Base-by-base conservation (phyloP, 2,329 filamentous ascomycete genomes). In the Aspergillus ochraceus region DNA sequence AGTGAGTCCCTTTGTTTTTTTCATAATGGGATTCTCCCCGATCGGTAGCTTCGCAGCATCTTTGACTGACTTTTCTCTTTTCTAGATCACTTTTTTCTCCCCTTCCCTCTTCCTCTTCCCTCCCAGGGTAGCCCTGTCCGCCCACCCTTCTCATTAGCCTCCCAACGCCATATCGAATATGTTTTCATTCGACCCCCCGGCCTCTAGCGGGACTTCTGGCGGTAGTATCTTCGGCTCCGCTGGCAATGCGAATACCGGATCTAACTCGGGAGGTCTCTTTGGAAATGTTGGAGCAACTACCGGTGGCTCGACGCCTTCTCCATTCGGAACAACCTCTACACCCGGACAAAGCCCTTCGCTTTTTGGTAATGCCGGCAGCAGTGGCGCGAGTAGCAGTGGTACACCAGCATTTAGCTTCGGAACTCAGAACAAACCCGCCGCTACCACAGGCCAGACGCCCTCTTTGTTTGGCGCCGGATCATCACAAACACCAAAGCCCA, bases 271-370 rank as follows among this genome's bases (percentile, higher is more conserved):
- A 59, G 66, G 71, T 52, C 70, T 80, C 39, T 80, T 81, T 68
- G 78, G 79, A 57, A 77, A 74, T 67, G 67, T 73, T 66, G 72
- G 74, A 68, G 68, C 71, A 66, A 65, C 74, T 50, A 67, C 63
- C 50, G 70, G 70, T 58, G 69, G 65, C 55, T 68, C 75, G 42
- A 61, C 73, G 26, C 67, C 75, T 45, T 73, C 74, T 30, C 47
- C 72, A 10, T 77, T 78, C 66, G 76, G 75, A 52, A 65, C 70
- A 46, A 69, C 61, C 29, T 39, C 70, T 60, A 60, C 64, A 3
- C 57, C 66, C 45, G 62, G 61, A 24, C 66, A 69, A 54, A 64
- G 56, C 26, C 52, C 63, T 36, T 64, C 70, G 12, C 30, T 71
- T 1, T 76, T 76, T 51, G 72, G 74, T 12, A 66, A 64, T 53